A percentile compares a stretch with the other conserved stretches of the same genome.
Conservation (phyloP, 139 green algal species). For the Klebsormidium nitens region DNA sequence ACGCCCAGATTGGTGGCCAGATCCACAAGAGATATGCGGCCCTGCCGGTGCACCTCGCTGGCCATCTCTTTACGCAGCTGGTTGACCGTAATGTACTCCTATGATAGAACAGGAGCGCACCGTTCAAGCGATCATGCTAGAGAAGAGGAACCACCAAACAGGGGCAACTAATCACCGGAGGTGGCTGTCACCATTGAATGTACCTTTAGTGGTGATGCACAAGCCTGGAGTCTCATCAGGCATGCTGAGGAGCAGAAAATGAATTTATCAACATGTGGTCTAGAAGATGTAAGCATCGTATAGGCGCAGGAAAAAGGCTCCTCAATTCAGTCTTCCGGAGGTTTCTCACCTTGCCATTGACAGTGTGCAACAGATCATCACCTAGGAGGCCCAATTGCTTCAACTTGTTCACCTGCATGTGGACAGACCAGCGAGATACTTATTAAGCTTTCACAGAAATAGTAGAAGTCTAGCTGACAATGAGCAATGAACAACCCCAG, state of each 20-base stretch:
- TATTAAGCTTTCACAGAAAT: not conserved
- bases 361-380: conserved; percentile 41
- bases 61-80: conserved; percentile 34
- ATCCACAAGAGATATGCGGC: conserved; percentile 43
- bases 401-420: conserved; percentile 31
- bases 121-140: not conserved
- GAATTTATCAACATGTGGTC: not conserved
- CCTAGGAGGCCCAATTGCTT: conserved; percentile 35
- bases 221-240: not conserved
- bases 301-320: not conserved
- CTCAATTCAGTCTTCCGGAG: conserved; percentile 16
- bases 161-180: not conserved
- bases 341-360: conserved; percentile 44
- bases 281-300: not conserved
- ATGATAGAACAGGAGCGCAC: conserved; percentile 1
- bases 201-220: not conserved
- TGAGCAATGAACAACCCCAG: not conserved
- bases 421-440: not conserved
- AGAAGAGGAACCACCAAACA: not conserved
- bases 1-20: conserved; percentile 28
- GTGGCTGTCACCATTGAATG: not conserved
- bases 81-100: conserved; percentile 24
- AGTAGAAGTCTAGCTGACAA: not conserved
- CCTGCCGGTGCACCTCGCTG: conserved; percentile 17
- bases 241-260: not conserved